phyloP scores from a whole-genome alignment of 1,284 basidiomycete genomes.

The Afroboletus lepidellus region DNA sequence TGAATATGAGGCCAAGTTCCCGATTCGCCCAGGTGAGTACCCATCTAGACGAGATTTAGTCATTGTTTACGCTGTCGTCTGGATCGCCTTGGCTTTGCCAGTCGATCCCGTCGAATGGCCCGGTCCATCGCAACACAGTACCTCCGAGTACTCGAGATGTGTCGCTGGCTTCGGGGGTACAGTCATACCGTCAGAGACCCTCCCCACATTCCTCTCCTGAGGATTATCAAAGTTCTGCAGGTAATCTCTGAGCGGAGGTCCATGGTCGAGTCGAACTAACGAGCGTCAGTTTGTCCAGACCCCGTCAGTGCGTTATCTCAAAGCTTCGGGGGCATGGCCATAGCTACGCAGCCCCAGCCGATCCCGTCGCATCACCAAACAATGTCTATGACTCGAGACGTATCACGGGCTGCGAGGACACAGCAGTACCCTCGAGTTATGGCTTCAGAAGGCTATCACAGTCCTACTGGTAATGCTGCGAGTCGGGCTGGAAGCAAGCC shows the following conservation, averaged over 20 bases:
- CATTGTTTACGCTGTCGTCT: not conserved
- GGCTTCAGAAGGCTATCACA: too few species aligned
- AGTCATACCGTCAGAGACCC: not conserved
- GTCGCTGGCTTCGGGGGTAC: not conserved
- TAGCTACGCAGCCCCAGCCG: not conserved
- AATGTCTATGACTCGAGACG: too few species aligned
- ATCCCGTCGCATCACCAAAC: too few species aligned
- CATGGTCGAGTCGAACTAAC: not conserved
- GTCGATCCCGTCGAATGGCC: not conserved
- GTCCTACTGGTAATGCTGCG: too few species aligned
- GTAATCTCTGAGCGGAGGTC: not conserved
- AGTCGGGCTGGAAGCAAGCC: too few species aligned
- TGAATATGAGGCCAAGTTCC: not conserved
- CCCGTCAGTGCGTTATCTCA: not conserved
- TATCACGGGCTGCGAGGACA: too few species aligned
- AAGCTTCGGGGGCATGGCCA: not conserved
- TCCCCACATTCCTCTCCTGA: not conserved
- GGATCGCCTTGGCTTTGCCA: not conserved
- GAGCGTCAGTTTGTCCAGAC: not conserved
- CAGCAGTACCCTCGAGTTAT: too few species aligned
- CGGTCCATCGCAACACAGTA: not conserved
- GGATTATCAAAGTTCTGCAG: not conserved
- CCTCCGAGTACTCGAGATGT: not conserved
- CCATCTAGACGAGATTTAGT: not conserved
- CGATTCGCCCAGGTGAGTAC: not conserved